A percentile compares a stretch with the other conserved stretches of the same genome.
These are phyloP conservation scores for Microdochium nivale DNA, from an alignment of 2,329 filamentous ascomycete genomes.

Conservation along the genomic window DNA sequence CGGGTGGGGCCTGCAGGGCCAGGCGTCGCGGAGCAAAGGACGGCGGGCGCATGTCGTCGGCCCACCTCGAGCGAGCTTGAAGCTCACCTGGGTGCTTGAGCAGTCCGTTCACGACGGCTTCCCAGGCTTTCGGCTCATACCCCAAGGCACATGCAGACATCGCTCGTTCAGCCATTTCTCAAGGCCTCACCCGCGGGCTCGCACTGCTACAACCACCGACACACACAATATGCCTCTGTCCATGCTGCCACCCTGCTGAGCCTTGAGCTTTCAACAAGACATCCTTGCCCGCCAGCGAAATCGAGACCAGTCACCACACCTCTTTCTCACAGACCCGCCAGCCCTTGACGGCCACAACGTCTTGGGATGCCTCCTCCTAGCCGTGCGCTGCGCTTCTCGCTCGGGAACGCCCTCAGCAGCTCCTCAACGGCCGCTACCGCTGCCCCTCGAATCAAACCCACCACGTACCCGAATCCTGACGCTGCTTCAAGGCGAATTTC, in stretches of 20 bases:
- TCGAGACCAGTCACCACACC: too few species aligned
- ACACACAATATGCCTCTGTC: too few species aligned
- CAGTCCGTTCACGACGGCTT: too few species aligned
- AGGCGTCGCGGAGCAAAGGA: too few species aligned
- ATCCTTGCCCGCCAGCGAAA: conserved; percentile 17
- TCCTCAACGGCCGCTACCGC: neutral
- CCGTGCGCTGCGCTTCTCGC: conserved; percentile 19
- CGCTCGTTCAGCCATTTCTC: too few species aligned
- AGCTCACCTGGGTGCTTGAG: too few species aligned
- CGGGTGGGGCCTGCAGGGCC: neutral
- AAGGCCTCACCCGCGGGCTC: too few species aligned
- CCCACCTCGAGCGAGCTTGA: too few species aligned
- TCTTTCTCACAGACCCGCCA: conserved; percentile 6
- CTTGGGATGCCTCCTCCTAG: conserved; percentile 27
- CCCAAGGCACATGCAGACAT: too few species aligned
- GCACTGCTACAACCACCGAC: too few species aligned
- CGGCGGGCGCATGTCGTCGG: too few species aligned
- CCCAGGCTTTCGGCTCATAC: too few species aligned
- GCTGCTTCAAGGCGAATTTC: neutral
- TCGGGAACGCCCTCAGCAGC: conserved; percentile 16
- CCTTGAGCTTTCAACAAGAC: neutral
- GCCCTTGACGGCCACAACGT: conserved; percentile 17
- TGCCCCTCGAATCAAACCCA: neutral
- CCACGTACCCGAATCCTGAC: neutral
- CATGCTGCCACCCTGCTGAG: neutral